Base-by-base conservation (phyloP, 768 basidiomycete species). In the Leccinum arenicola region DNA sequence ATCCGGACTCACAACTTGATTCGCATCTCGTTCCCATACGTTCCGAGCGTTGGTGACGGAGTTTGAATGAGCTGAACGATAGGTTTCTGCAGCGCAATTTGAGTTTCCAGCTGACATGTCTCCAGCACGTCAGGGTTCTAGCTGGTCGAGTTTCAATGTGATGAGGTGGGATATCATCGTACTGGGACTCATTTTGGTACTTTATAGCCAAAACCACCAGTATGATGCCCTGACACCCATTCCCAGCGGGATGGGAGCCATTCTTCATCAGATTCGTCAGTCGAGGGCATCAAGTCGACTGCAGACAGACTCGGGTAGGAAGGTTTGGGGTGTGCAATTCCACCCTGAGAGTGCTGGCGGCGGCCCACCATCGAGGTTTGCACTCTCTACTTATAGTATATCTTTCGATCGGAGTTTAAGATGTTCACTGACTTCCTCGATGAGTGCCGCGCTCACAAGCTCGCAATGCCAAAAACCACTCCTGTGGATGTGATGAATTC, bases 261-360 rank as follows among this genome's bases (percentile, higher is more conserved):
- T 98, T 96, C 84, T 99, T 99, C 81, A 96, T 98, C 79, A 99
- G 96, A 98, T 76, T 98, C 96, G 15, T 97, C 94, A 1, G 95
- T 98, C 15, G 97, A 98, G 72, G 97, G 97, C 38, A 97, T 98
- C 82, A 98, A 95, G 76, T 95, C 94, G 17, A 97, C 97, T 2
- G 70, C 78, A 0, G 89, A 87, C n/a, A 23, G 21, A 3, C 10
- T 95, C 93, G 23, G 94, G 94, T 55, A 93, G 88, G 78, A 88
- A 86, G 63, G 83, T 98, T 31, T 98, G 95, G 93, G 97, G 96
- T 64, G 96, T 98, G 23, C 97, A 99, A 71, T 99, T 98, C 86
- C 97, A 99, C 75, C 97, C 97, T 15, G 97, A 99, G 76, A 95
- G 93, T 62, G 91, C 95, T 23, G 21, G 21, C 29, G 96, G 97